Base-by-base conservation (phyloP, 495 filamentous ascomycete species). In the Opeltia flavorubescens region DNA sequence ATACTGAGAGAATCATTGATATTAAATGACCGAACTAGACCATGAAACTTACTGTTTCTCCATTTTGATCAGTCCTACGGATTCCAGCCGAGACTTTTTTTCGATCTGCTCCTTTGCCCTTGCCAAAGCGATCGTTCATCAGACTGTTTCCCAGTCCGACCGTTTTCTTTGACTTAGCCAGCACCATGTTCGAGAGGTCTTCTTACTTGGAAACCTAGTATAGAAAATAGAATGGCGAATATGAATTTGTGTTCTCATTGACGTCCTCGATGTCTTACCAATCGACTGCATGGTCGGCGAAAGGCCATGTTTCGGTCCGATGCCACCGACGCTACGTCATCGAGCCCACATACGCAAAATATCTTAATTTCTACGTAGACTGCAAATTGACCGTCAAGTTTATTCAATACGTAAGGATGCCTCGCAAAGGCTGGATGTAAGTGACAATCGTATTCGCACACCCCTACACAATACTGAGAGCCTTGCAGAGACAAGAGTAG, bases 91-190 rank as follows among this genome's bases (percentile, higher is more conserved):
- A 76, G 41, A 69, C 73, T 51, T 81, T 76, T 56, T 74, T 77
- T 56, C 75, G 75, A 60, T 83, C 81, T 35, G 76, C 63, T 31
- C 83, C 79, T 65, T 89, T 93, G 43, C 86, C 86, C 65, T 85
- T 87, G 45, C 87, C 86, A 62, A 91, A 93, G 29, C 86, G 80
- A 61, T 94, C 86, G 56, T 93, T 91, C 86, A 94, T 94, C 56
- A 94, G 77, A 60, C 75, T 80, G 67, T 84, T 82, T 55, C 91
- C 91, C 59, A 98, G 82, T 60, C 91, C 91, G 55, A 95, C 86
- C 51, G 77, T 69, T 64, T 85, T 94, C 65, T 95, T 95, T 44
- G 86, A 94, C 68, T 99, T 96, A 65, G 93, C 75, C 47, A 94
- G 72, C 59, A 84, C 84, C 93, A 99, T 99, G 46, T 54, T 78